Base-by-base conservation (phyloP, 2,329 filamentous ascomycete genomes). In the Dothideomycetes sp. region DNA sequence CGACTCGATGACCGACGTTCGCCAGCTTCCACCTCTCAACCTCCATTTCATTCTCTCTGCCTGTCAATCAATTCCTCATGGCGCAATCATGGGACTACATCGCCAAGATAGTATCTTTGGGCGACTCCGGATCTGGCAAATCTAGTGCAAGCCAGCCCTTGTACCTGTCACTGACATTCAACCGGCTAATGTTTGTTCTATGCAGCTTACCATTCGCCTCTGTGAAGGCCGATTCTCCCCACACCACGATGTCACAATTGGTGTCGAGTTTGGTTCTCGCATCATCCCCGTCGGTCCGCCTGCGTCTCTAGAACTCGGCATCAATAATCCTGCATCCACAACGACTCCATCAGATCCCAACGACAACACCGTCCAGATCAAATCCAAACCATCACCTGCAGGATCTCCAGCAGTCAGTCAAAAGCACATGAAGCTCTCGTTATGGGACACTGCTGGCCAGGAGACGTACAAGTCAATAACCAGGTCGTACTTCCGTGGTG, bases 381-480 rank as follows among this genome's bases (percentile, higher is more conserved):
- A 59, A 45, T 48, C 50, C 33, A 53, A 59, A 47, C 52, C 58
- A 30, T n/a, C n/a, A n/a, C n/a, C n/a, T n/a, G n/a, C n/a, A n/a
- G n/a, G n/a, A n/a, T n/a, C n/a, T n/a, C n/a, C n/a, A n/a, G n/a
- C n/a, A n/a, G n/a, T n/a, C n/a, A n/a, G n/a, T n/a, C 73, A 77
- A 51, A 76, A 76, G 77, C 81, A 89, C 65, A 94, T 94, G 87
- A 94, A 94, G 64, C 73, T 94, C 4, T 86, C 80, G 33, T 70
- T 96, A 9, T 96, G 89, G 89, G 89, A 95, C 58, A 96, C 89
- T 1, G 89, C 89, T 12, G 89, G 89, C 18, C 89, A 96, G 61
- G 89, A 96, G 67, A 94, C 87, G 10, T 96, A 96, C 70, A 95
- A 95, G 61, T 89, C 83, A 33, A 91, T 96, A 43, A 96, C 89